These are phyloP conservation scores for Scutellaria minor DNA, from an alignment of 257 asterid species.

Conservation along the genomic window DNA sequence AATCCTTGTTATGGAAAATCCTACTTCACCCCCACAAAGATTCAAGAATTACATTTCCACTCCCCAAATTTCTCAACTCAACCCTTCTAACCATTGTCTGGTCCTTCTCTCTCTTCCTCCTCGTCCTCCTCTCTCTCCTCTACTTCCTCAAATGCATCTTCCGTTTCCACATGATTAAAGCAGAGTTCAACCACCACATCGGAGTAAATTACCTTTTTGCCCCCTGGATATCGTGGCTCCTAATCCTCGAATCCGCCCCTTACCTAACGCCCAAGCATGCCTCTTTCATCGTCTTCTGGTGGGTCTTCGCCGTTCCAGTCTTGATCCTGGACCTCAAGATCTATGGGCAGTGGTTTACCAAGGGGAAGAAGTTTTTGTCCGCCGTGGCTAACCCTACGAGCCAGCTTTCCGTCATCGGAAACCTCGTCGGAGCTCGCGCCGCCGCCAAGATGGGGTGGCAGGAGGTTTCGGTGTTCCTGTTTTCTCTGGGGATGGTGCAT, in stretches of 20 bases:
- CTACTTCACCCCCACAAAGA: conserved; percentile 47
- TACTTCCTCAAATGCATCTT: conserved; percentile 55
- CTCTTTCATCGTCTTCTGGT: conserved; percentile 51
- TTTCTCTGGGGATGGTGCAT: conserved; percentile 70
- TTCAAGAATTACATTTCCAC: conserved; percentile 21
- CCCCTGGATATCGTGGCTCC: conserved; percentile 80
- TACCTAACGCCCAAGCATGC: conserved; percentile 39
- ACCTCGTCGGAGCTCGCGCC: conserved; percentile 70
- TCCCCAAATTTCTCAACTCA: conserved; percentile 37
- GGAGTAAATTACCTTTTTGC: conserved; percentile 76
- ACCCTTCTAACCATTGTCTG: conserved; percentile 42
- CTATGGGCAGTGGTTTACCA: conserved; percentile 78
- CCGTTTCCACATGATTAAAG: conserved; percentile 46
- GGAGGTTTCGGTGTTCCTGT: conserved; percentile 53
- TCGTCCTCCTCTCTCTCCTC: conserved; percentile 50
- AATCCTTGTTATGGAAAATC: conserved; percentile 66
- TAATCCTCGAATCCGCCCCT: conserved; percentile 64
- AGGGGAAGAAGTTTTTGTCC: conserved; percentile 51
- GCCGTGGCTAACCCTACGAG: conserved; percentile 74
- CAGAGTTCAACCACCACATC: conserved; percentile 61
- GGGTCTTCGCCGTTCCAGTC: conserved; percentile 56
- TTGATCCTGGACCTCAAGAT: conserved; percentile 63
- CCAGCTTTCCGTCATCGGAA: conserved; percentile 66
- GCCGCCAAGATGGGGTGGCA: conserved; percentile 75
- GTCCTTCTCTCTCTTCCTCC: conserved; percentile 47